phyloP scores from a whole-genome alignment of 805 yeast species.

The Kodamaea nitidulidarum region DNA sequence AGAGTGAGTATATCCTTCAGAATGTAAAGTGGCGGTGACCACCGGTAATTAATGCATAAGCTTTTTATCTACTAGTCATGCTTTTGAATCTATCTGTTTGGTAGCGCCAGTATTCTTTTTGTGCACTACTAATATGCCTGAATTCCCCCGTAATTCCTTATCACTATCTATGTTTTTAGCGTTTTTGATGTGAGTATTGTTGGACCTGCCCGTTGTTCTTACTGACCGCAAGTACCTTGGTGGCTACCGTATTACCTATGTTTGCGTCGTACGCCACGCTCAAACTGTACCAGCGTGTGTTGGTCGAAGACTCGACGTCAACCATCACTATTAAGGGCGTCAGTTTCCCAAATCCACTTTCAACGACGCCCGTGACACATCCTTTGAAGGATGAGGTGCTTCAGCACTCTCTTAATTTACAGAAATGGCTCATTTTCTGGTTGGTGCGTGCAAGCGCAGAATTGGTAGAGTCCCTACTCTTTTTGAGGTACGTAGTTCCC shows the following conservation, averaged over 20 bases:
- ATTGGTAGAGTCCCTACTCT: conserved; percentile 38
- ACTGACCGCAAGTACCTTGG: conserved; percentile 22
- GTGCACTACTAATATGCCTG: conserved; percentile 4
- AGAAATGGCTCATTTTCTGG: conserved; percentile 58
- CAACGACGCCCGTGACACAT: not conserved
- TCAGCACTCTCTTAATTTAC: conserved; percentile 12
- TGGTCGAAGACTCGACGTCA: conserved; percentile 25
- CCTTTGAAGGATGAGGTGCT: conserved; percentile 7
- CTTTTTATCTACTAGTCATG: not conserved
- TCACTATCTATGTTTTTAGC: conserved; percentile 14
- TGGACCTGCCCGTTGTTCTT: not conserved
- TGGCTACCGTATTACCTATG: conserved; percentile 54
- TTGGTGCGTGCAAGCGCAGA: conserved; percentile 47
- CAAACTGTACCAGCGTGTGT: conserved; percentile 34
- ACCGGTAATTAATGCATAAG: too few relatives aligned
- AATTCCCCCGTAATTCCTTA: conserved; percentile 2
- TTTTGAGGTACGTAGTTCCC: conserved; percentile 50
- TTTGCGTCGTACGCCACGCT: conserved; percentile 59
- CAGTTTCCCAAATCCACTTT: conserved; percentile 31
- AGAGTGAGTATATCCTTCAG: too few relatives aligned
- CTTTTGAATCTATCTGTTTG: not conserved
- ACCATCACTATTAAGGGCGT: conserved; percentile 35
- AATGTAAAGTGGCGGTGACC: too few relatives aligned
- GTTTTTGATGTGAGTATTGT: conserved; percentile 17
- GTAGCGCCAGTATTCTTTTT: not conserved